A percentile compares a stretch with the other conserved stretches of the same genome.
Conservation (phyloP, 2,329 filamentous ascomycete species). For the Calonectria montana region DNA sequence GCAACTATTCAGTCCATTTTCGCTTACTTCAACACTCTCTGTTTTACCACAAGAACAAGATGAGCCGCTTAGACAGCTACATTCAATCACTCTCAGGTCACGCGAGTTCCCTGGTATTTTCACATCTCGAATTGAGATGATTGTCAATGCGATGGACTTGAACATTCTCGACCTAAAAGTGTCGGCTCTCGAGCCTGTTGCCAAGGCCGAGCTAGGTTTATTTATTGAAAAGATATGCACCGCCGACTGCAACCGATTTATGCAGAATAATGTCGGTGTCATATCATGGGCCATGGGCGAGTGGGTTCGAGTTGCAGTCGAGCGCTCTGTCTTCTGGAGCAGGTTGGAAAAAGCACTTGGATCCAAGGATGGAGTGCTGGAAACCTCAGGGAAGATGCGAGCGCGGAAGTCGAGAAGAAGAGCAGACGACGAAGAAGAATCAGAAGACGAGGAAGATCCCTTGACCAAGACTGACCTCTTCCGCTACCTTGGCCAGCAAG, state of each 20-base stretch:
- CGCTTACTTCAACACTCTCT: constrained; percentile 66
- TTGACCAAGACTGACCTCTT: constrained; percentile 57
- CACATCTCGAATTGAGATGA: constrained; percentile 66
- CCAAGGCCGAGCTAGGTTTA: constrained; percentile 67
- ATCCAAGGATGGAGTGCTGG: constrained; percentile 43
- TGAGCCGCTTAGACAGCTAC: constrained; percentile 60
- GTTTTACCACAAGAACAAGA: constrained; percentile 52
- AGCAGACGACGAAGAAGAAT: constrained; percentile 33
- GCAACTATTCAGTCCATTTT: constrained; percentile 76
- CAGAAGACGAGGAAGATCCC: background rate
- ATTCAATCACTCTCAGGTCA: constrained; percentile 64
- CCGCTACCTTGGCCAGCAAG: constrained; percentile 64
- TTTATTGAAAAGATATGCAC: constrained; percentile 60
- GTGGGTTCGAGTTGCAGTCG: constrained; percentile 71
- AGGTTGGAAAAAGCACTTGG: constrained; percentile 61
- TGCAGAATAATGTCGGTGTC: constrained; percentile 68
- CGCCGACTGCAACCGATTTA: constrained; percentile 54
- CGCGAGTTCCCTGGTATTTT: constrained; percentile 63
- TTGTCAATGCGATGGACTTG: constrained; percentile 64
- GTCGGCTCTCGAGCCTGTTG: constrained; percentile 66
- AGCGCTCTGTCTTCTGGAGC: constrained; percentile 73
- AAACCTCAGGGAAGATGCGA: constrained; percentile 39
- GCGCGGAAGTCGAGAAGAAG: constrained; percentile 37
- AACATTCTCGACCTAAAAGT: constrained; percentile 65
- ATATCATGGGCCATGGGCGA: constrained; percentile 76